Percentiles rank a stretch among this genome's conserved stretches.
Conservation (phyloP, 805 yeast genomes). For the Lipomyces yamanashiensis region DNA sequence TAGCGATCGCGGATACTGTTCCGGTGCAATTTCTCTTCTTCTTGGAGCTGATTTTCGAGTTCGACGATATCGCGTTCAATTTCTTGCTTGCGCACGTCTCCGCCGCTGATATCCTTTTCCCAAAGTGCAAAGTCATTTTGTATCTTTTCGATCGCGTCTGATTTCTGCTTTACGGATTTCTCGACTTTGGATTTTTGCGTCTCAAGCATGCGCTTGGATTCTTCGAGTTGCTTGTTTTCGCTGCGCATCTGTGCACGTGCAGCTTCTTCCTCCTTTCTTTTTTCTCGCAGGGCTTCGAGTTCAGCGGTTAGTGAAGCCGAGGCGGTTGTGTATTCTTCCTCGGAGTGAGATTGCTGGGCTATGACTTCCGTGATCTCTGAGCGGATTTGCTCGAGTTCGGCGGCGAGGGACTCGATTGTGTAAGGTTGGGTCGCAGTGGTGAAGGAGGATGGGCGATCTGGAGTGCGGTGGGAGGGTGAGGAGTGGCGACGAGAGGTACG, state of each 20-base stretch:
- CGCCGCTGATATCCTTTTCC: slow-evolving; percentile 36
- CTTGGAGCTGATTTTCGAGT: slow-evolving; percentile 2
- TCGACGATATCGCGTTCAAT: slow-evolving; percentile 6
- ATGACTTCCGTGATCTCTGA: slow-evolving; percentile 43
- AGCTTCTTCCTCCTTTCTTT: slow-evolving; percentile 43
- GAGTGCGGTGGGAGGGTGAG: slow-evolving; percentile 16
- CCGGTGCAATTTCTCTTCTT: slow-evolving; percentile 14
- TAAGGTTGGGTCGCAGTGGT: slow-evolving; percentile 40
- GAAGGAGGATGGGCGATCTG: slow-evolving; percentile 30
- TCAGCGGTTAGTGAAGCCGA: slow-evolving; percentile 41
- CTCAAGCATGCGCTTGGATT: slow-evolving; percentile 46
- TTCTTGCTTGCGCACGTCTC: slow-evolving; percentile 12
- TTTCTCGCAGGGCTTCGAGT: slow-evolving; percentile 41
- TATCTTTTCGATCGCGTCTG: slow-evolving; percentile 34
- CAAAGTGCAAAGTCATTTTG: slow-evolving; percentile 38
- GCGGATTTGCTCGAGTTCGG: slow-evolving; percentile 46
- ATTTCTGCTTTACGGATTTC: slow-evolving; percentile 24
- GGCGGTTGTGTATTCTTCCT: slow-evolving; percentile 40
- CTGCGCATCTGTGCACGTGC: slow-evolving; percentile 44
- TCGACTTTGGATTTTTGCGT: slow-evolving; percentile 45
- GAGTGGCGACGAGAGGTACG: slow-evolving; percentile 13
- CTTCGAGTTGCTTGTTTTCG: slow-evolving; percentile 47
- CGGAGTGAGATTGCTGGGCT: slow-evolving; percentile 39
- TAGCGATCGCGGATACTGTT: slow-evolving; percentile 26
- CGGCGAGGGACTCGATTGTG: slow-evolving; percentile 45